Evolutionary conservation across 2,329 filamentous ascomycete genomes (phyloP), one percentile per base, ranked within the genome.

Genomic region (Fusarium virguliforme): DNA sequence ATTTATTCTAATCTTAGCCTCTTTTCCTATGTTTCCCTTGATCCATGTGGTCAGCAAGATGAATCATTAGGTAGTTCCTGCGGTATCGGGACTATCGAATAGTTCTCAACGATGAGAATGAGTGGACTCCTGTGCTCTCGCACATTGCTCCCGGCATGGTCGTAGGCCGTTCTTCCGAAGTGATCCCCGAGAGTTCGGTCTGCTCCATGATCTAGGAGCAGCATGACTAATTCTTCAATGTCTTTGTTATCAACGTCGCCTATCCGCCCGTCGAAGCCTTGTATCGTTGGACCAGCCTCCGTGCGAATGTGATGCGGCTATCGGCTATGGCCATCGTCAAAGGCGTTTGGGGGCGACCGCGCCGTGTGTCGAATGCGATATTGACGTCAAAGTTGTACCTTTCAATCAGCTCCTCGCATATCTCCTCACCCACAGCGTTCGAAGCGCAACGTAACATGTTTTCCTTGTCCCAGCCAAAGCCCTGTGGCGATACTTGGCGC

Each of bases 381-480:
- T 59, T 38, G 28, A 51, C 56, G 2, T n/a, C 18, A n/a, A 35
- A 50, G 2, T 41, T 34, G 24, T 50, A 38, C 15, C 22, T 10
- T 3, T 51, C 32, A 22, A 59, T 59, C n/a, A 59, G 9, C 12
- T 37, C 34, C 13, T 50, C 3, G 56, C 56, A 59, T 18, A 50
- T 22, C 2, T 9, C 18, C 8, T 50, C 30, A 15, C 5, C 8
- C 1, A 10, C 32, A 1, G 13, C 13, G 3, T 0, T 1, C 34
- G n/a, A 41, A 51, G 56, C 56, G 1, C 0, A 5, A 32, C 5
- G 1, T 8, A 59, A 24, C 10, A 50, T 15, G 26, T 6, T 26
- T 3, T 3, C 4, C 10, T 4, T 2, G 1, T 2, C 2, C 6
- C 4, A 10, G 13, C n/a, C n/a, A n/a, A n/a, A n/a, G 10, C 13